Evolutionary conservation across 345 rosid species (phyloP).

Genomic region (Corchorus olitorius): DNA sequence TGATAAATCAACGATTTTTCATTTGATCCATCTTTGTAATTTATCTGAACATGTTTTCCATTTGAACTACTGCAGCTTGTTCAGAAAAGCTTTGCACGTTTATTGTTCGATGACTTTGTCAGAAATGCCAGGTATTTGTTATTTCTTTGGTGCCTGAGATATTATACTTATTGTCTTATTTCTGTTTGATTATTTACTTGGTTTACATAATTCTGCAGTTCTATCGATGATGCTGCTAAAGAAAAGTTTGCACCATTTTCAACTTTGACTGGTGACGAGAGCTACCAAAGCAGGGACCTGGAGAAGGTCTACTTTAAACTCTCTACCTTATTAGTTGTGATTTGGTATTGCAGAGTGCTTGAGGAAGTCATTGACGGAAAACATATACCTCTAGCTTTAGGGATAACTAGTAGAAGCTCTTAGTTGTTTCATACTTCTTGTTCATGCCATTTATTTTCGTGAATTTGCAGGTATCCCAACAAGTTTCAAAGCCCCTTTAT

Average conservation of each 20-base stretch:
- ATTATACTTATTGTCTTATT: not conserved
- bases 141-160: conserved; percentile 17
- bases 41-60: conserved; percentile 15
- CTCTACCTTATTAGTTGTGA: not conserved
- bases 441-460: conserved; percentile 26
- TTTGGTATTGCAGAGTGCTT: not conserved
- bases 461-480: conserved; percentile 75
- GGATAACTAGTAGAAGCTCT: conserved; percentile 10
- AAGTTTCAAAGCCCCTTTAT: conserved; percentile 85
- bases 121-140: conserved; percentile 76
- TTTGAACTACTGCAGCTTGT: conserved; percentile 76
- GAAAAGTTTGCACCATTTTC: conserved; percentile 86
- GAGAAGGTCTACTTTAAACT: conserved; percentile 67
- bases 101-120: conserved; percentile 76
- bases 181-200: conserved; percentile 16
- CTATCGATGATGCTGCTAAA: conserved; percentile 70
- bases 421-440: conserved; percentile 12
- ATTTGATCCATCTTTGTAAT: not conserved
- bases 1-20: not conserved
- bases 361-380: not conserved
- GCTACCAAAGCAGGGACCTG: conserved; percentile 96
- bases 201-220: conserved; percentile 45
- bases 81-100: conserved; percentile 97
- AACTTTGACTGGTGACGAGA: conserved; percentile 71
- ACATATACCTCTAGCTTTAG: not conserved